phyloP scores from a whole-genome alignment of 176 grass and related monocot genomes.

The barley (Hordeum vulgare) region MorexV3_pseudomolecules_assembly NC_058519.1:623658989-623659488 shows the following conservation, averaged over 20 bases:
- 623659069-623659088: not conserved
- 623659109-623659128: slow-evolving; percentile 36
- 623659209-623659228: slow-evolving; percentile 72
- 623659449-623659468: slow-evolving; percentile 90
- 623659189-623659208: slow-evolving; percentile 85
- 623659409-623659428: slow-evolving; percentile 70
- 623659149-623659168: slow-evolving; percentile 84
- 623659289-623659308: slow-evolving; percentile 19
- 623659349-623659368: slow-evolving; percentile 92
- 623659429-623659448: slow-evolving; percentile 74
- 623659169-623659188: slow-evolving; percentile 70
- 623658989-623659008: not conserved
- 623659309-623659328: slow-evolving; percentile 66
- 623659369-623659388: slow-evolving; percentile 93
- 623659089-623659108: not conserved
- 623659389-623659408: slow-evolving; percentile 59
- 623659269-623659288: slow-evolving; percentile 13
- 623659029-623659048: not conserved
- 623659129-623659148: slow-evolving; percentile 72
- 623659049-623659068: slow-evolving; percentile 24
- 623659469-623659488: slow-evolving; percentile 82
- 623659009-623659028: slow-evolving; percentile 24
- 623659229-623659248: not conserved
- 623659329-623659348: slow-evolving; percentile 79
- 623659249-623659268: not conserved